These are phyloP conservation scores for Coriolopsis trogii DNA, from an alignment of 1,284 basidiomycete species.

Conservation along the genomic window DNA sequence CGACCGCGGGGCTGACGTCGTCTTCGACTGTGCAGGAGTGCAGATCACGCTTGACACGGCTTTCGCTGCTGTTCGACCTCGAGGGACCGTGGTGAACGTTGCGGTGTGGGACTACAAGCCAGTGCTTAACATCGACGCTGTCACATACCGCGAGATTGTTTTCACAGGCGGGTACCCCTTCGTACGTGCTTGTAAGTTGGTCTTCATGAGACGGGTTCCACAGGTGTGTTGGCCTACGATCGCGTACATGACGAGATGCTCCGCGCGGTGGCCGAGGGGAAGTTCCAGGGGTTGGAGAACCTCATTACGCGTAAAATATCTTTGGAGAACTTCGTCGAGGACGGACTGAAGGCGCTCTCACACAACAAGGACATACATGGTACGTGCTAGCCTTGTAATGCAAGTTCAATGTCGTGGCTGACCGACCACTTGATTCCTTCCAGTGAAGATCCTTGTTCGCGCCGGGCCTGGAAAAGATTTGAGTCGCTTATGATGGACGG, in stretches of 20 bases:
- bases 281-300: constrained; percentile 28
- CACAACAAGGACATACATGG: constrained; percentile 37
- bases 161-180: constrained; percentile 29
- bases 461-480: too few relatives aligned
- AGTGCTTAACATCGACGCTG: constrained; percentile 29
- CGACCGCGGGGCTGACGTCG: constrained; percentile 34
- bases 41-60: constrained; percentile 32
- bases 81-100: constrained; percentile 35
- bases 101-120: constrained; percentile 33
- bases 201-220: background rate
- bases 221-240: constrained; percentile 24
- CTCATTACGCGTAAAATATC: constrained; percentile 35
- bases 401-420: background rate
- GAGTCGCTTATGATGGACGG: too few relatives aligned
- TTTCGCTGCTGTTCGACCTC: constrained; percentile 27
- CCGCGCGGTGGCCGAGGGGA: constrained; percentile 30
- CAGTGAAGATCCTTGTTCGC: background rate
- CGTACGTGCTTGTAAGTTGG: too few relatives aligned
- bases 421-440: background rate
- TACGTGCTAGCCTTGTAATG: too few relatives aligned
- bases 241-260: constrained; percentile 33
- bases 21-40: constrained; percentile 38
- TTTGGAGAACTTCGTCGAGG: constrained; percentile 35
- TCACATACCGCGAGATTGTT: constrained; percentile 33
- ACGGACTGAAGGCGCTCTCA: constrained; percentile 35